phyloP scores from a whole-genome alignment of 495 filamentous ascomycete genomes.

The Monascus purpureus region DNA sequence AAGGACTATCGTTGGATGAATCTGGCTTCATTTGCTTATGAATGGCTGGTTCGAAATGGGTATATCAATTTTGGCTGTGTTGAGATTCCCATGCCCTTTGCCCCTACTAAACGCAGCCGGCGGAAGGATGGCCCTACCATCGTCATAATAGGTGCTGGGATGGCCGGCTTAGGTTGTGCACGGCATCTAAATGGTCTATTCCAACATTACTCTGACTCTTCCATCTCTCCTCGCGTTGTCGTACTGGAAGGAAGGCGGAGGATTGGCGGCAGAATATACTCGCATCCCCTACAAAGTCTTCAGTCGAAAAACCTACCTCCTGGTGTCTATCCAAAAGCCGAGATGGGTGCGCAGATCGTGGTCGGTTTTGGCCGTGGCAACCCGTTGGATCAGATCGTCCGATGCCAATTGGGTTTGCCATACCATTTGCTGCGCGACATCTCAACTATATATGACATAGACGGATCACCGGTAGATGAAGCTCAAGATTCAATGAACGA shows the following conservation, averaged over 20 bases:
- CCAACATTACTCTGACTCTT: slow-evolving; percentile 54
- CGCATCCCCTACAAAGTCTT: slow-evolving; percentile 61
- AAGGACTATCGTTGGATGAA: slow-evolving; percentile 86
- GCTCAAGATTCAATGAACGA: slow-evolving; percentile 72
- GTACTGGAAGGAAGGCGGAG: slow-evolving; percentile 78
- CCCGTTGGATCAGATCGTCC: slow-evolving; percentile 76
- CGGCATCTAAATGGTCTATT: slow-evolving; percentile 80
- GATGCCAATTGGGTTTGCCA: slow-evolving; percentile 76
- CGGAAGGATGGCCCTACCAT: slow-evolving; percentile 47
- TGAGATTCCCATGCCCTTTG: slow-evolving; percentile 37
- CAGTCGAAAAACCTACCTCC: slow-evolving; percentile 27
- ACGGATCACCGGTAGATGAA: slow-evolving; percentile 67
- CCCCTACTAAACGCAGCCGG: slow-evolving; percentile 27
- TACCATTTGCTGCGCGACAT: slow-evolving; percentile 76
- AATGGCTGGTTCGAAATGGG: slow-evolving; percentile 80
- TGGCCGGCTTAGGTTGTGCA: slow-evolving; percentile 84
- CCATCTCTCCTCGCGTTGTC: slow-evolving; percentile 57
- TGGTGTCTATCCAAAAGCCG: slow-evolving; percentile 59
- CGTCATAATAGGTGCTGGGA: slow-evolving; percentile 85
- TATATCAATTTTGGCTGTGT: slow-evolving; percentile 97
- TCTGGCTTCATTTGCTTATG: slow-evolving; percentile 74
- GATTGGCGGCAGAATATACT: slow-evolving; percentile 91
- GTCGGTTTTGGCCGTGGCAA: slow-evolving; percentile 95
- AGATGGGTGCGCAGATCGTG: slow-evolving; percentile 95
- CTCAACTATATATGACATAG: slow-evolving; percentile 79